Evolutionary conservation across 2,329 filamentous ascomycete species (phyloP), one percentile per base, ranked within the genome.

Genomic region (Hymenotorrendiella dingleyae): DNA sequence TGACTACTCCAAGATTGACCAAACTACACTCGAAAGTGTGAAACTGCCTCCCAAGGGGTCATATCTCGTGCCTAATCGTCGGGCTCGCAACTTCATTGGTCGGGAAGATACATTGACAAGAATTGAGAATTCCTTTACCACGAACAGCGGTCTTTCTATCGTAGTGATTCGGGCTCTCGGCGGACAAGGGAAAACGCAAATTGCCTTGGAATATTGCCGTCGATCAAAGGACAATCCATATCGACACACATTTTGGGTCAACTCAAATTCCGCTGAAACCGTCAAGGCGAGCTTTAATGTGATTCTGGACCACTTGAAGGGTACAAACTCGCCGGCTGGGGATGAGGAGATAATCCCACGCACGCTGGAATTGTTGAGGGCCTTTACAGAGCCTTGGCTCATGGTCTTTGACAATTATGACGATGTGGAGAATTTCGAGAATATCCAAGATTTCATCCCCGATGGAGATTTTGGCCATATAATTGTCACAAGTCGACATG

Each of bases 381-480:
- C 32, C 3, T 48, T 40, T 39, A 16, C 22, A 4, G 28, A 33
- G 16, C 24, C 40, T 3, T 58, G 54, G 54, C 24, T 58, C 6
- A 42, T 58, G 16, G 43, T 58, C 9, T 53, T 56, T 16, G 54
- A 58, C 24, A 58, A 57, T 24, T 47, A 50, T 10, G 55, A 58
- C 19, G 47, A 55, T 11, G 26, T 45, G 1, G 16, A n/a, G 7
- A 29, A 20, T 24, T 53, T 52, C 32, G 20, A 45, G 4, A 39
- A 45, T 17, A 38, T 47, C n/a, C 36, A 14, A 12, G 43, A 53
- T 22, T 49, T 38, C 17, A 36, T 50, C 2, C 49, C 51, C n/a
- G n/a, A 36, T 5, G 33, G 35, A 7, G 36, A 47, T 11, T 2
- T 41, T 20, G 49, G 51, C 4, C 37, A 30, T 14, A 36, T 53